These are phyloP conservation scores for Balakata baccata DNA, from an alignment of 345 rosid species.

Conservation along the genomic window DNA sequence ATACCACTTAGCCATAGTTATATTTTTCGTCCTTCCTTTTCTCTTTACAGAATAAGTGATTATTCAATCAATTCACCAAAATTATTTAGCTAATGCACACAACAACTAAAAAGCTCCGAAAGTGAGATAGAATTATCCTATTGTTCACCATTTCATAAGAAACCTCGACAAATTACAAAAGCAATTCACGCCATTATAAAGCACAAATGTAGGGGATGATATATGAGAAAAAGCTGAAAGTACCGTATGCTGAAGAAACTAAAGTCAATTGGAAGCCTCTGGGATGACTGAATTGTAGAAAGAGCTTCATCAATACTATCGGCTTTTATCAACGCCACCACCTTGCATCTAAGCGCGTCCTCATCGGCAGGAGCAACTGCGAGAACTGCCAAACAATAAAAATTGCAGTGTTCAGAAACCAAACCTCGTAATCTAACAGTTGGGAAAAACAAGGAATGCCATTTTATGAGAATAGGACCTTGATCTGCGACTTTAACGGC, in stretches of 20 bases:
- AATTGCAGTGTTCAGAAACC: neutral
- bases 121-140: neutral
- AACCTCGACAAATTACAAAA: too few species aligned
- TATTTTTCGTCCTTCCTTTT: neutral
- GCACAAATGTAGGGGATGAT: neutral
- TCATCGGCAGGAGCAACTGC: constrained; percentile 65
- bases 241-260: constrained; percentile 54
- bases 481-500: constrained; percentile 15
- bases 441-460: neutral
- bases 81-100: neutral
- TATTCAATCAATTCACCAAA: neutral
- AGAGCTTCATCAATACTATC: constrained; percentile 72
- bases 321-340: constrained; percentile 66
- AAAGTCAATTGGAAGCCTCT: constrained; percentile 49
- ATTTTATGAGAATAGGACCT: neutral
- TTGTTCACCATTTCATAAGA: neutral
- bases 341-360: constrained; percentile 85
- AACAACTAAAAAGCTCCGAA: neutral
- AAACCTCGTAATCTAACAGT: too few species aligned
- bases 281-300: constrained; percentile 48
- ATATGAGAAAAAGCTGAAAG: neutral
- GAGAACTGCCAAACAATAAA: constrained; percentile 47
- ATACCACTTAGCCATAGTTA: too few species aligned
- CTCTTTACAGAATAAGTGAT: neutral
- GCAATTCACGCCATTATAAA: neutral